phyloP scores from a whole-genome alignment of 2,329 filamentous ascomycete genomes.

The Claviceps sp. region DNA sequence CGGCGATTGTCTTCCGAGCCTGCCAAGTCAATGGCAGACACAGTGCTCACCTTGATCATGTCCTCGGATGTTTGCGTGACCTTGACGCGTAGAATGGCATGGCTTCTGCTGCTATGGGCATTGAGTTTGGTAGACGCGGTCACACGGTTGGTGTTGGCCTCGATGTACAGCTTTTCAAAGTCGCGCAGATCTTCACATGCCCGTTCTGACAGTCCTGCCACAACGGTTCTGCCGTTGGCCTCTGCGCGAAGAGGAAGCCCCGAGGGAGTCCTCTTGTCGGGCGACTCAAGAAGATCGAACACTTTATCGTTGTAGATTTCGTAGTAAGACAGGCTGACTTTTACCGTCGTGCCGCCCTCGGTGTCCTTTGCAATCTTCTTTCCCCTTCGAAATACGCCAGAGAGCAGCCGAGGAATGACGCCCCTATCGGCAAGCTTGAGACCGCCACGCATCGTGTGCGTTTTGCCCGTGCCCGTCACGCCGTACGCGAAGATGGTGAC shows the following conservation, averaged over 20 bases:
- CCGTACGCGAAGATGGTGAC: slow-evolving; percentile 88
- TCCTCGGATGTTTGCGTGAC: slow-evolving; percentile 62
- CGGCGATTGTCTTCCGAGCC: slow-evolving; percentile 91
- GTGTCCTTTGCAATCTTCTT: slow-evolving; percentile 78
- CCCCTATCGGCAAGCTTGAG: slow-evolving; percentile 75
- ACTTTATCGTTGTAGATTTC: slow-evolving; percentile 97
- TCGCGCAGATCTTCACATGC: slow-evolving; percentile 76
- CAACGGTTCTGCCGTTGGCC: slow-evolving; percentile 74
- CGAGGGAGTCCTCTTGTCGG: slow-evolving; percentile 70
- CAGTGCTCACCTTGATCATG: slow-evolving; percentile 61
- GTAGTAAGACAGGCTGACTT: slow-evolving; percentile 77
- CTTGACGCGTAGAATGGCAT: slow-evolving; percentile 85
- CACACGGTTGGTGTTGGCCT: slow-evolving; percentile 80
- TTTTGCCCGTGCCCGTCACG: slow-evolving; percentile 87
- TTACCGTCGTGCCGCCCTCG: slow-evolving; percentile 53
- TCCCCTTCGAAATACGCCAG: slow-evolving; percentile 69
- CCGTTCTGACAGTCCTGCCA: slow-evolving; percentile 74
- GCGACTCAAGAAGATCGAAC: slow-evolving; percentile 76
- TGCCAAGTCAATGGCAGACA: slow-evolving; percentile 86
- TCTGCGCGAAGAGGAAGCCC: slow-evolving; percentile 75
- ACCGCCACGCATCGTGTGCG: slow-evolving; percentile 89
- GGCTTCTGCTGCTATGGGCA: slow-evolving; percentile 77
- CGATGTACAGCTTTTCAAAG: slow-evolving; percentile 80
- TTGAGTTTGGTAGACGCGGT: slow-evolving; percentile 88
- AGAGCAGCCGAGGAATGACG: slow-evolving; percentile 75